These are phyloP conservation scores for Staphylotrichum longicolle DNA, from an alignment of 495 filamentous ascomycete genomes.

Conservation along the genomic window DNA sequence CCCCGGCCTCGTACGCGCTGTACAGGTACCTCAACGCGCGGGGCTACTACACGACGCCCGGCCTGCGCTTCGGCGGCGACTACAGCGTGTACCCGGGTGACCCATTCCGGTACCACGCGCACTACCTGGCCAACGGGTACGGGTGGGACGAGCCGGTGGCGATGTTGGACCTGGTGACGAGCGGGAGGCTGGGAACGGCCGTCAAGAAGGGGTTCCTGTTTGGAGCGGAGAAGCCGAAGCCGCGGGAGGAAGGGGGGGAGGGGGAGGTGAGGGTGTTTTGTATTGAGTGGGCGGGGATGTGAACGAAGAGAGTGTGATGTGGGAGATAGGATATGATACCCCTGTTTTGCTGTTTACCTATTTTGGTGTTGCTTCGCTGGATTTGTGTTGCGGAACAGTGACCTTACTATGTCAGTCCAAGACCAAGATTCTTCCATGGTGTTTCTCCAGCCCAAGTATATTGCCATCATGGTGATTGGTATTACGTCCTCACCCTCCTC, in stretches of 20 bases:
- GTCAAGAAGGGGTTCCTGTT: slow-evolving; percentile 95
- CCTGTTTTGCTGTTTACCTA: neutral
- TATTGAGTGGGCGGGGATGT: slow-evolving; percentile 41
- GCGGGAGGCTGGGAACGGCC: slow-evolving; percentile 83
- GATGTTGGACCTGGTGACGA: slow-evolving; percentile 77
- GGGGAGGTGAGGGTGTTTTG: slow-evolving; percentile 34
- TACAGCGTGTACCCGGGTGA: slow-evolving; percentile 95
- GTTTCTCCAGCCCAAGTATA: too few species aligned
- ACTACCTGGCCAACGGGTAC: slow-evolving; percentile 75
- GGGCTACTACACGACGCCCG: slow-evolving; percentile 85
- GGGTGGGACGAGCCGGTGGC: slow-evolving; percentile 85
- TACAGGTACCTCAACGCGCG: slow-evolving; percentile 72
- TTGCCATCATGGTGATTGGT: too few species aligned
- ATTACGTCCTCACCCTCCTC: too few species aligned
- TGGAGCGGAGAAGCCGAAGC: slow-evolving; percentile 53
- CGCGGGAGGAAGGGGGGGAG: neutral
- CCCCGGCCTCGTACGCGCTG: slow-evolving; percentile 58
- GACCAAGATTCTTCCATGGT: too few species aligned
- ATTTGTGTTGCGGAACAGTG: too few species aligned
- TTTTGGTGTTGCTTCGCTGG: too few species aligned
- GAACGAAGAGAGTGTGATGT: slow-evolving; percentile 5
- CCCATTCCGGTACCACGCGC: slow-evolving; percentile 88
- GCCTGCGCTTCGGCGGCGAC: slow-evolving; percentile 90
- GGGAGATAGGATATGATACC: slow-evolving; percentile 9
- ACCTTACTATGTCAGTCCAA: too few species aligned